phyloP scores from a whole-genome alignment of 345 rosid genomes.

The Moringa oleifera region DNA sequence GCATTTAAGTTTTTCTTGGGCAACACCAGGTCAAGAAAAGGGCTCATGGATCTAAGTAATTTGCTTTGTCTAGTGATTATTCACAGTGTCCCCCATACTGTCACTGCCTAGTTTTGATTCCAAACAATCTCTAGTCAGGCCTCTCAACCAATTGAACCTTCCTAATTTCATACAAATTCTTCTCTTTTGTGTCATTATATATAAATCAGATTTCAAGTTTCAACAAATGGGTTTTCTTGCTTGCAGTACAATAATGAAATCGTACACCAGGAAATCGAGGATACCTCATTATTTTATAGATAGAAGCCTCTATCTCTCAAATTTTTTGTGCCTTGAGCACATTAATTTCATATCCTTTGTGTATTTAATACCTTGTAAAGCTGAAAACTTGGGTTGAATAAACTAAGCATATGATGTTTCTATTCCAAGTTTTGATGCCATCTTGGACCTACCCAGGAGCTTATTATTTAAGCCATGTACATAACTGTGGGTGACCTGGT shows the following conservation, averaged over 20 bases:
- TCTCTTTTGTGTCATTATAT: slow-evolving; percentile 39
- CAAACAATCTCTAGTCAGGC: neutral
- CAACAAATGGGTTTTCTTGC: slow-evolving; percentile 48
- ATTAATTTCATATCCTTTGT: slow-evolving; percentile 45
- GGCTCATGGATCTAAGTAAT: slow-evolving; percentile 31
- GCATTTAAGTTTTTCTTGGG: slow-evolving; percentile 16
- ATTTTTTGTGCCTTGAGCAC: slow-evolving; percentile 45
- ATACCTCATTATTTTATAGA: slow-evolving; percentile 25
- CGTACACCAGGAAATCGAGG: slow-evolving; percentile 28
- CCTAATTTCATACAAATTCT: slow-evolving; percentile 39
- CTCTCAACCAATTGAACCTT: slow-evolving; percentile 42
- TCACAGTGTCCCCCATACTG: slow-evolving; percentile 26
- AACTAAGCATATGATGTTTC: slow-evolving; percentile 26
- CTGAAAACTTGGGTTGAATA: slow-evolving; percentile 21
- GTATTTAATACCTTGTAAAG: slow-evolving; percentile 26
- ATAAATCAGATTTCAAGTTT: slow-evolving; percentile 50
- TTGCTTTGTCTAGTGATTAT: slow-evolving; percentile 41
- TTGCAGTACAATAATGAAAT: slow-evolving; percentile 9
- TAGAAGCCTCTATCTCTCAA: slow-evolving; percentile 55
- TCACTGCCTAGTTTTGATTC: slow-evolving; percentile 21
- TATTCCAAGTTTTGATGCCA: neutral
- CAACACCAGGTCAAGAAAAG: slow-evolving; percentile 7
- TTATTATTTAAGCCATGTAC: neutral
- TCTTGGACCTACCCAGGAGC: neutral
- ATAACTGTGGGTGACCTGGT: slow-evolving; percentile 15